These are phyloP conservation scores for Glaciozyma antarctica DNA, from an alignment of 768 basidiomycete species.

Conservation along the genomic window DNA sequence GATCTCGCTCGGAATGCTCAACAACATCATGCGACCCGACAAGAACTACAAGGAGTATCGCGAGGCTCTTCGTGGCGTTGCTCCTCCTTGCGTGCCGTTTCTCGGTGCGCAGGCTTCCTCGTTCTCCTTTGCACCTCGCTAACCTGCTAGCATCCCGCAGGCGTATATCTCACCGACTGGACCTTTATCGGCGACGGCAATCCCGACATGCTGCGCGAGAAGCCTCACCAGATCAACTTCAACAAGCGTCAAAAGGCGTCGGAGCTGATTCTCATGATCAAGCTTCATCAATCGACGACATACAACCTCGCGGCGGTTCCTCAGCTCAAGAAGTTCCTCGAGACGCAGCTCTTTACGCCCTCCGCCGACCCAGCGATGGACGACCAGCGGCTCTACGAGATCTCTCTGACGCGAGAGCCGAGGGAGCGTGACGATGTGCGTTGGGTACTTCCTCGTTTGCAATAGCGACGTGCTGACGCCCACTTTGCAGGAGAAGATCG, in stretches of 20 bases:
- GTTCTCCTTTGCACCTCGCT: not conserved
- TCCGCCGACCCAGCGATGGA: constrained; percentile 8
- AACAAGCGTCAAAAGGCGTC: constrained; percentile 88
- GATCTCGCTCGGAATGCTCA: constrained; percentile 64
- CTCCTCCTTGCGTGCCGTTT: constrained; percentile 92
- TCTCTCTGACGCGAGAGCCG: constrained; percentile 80
- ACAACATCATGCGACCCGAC: constrained; percentile 81
- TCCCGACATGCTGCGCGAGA: constrained; percentile 57
- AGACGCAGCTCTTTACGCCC: constrained; percentile 58
- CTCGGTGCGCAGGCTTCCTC: constrained; percentile 56
- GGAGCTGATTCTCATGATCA: constrained; percentile 94
- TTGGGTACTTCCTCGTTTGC: not conserved
- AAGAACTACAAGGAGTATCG: constrained; percentile 92
- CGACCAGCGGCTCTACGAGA: constrained; percentile 52
- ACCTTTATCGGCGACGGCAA: constrained; percentile 99
- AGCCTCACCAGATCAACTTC: constrained; percentile 71
- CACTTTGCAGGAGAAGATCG: constrained; percentile 26
- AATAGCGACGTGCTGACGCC: not conserved
- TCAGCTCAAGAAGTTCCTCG: constrained; percentile 62
- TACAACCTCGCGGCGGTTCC: constrained; percentile 72
- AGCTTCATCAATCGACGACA: constrained; percentile 83
- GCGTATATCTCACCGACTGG: constrained; percentile 87
- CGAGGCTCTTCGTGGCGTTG: constrained; percentile 65
- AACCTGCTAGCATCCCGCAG: constrained; percentile 42
- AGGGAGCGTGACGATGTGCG: constrained; percentile 83